Evolutionary conservation across 345 rosid species (phyloP).

Genomic region (Ceriops decandra): DNA sequence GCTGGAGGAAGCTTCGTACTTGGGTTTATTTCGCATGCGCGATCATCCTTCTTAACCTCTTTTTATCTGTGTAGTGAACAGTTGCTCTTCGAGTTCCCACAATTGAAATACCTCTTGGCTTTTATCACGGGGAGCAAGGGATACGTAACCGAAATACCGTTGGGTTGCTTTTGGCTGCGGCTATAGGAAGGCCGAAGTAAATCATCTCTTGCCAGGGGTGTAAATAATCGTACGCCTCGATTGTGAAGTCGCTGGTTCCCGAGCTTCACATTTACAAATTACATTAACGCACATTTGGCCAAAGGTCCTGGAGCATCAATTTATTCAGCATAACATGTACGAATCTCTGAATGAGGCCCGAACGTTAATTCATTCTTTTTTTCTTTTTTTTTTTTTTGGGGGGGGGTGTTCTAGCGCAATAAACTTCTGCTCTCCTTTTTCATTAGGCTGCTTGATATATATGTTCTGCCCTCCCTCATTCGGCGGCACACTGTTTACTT

Average conservation of each 20-base stretch:
- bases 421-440: not conserved
- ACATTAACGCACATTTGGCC: not conserved
- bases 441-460: not conserved
- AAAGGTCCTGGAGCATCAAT: not conserved
- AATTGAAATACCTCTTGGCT: not conserved
- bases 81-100: not conserved
- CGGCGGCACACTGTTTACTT: constrained; percentile 5
- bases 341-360: not conserved
- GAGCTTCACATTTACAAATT: not conserved
- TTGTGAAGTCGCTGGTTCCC: not conserved
- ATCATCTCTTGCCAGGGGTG: constrained; percentile 3
- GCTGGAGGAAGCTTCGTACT: too few species aligned
- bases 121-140: not conserved
- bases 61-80: not conserved
- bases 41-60: not conserved
- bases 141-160: not conserved
- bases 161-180: too few species aligned
- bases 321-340: not conserved
- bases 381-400: not conserved
- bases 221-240: not conserved
- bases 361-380: constrained; percentile 10
- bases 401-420: not conserved
- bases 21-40: not conserved
- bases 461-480: too few species aligned
- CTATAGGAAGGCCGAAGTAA: constrained; percentile 12